Percentiles rank a stretch among this genome's conserved stretches.
phyloP scores from a whole-genome alignment of 352 stramenopile genomes.

The Phytophthora palmivora region DNA sequence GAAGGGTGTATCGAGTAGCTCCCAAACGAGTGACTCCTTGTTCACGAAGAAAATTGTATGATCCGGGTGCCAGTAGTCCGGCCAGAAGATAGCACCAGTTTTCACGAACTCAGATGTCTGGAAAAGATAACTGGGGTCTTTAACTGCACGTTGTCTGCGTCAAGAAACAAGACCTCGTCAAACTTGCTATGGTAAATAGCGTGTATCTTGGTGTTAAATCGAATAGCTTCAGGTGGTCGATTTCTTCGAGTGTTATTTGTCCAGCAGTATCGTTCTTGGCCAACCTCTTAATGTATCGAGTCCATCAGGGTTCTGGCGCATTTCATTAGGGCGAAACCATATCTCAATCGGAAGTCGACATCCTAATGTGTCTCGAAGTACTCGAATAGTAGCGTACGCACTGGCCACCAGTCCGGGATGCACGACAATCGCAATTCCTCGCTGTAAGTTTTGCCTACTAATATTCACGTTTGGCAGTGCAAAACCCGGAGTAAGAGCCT shows the following conservation, averaged over 20 bases:
- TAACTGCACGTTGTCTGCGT: constrained; percentile 72
- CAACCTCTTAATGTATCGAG: constrained; percentile 19
- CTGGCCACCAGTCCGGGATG: constrained; percentile 72
- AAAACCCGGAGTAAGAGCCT: neutral
- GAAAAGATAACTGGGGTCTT: constrained; percentile 74
- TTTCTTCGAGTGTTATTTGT: constrained; percentile 43
- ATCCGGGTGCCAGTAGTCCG: constrained; percentile 71
- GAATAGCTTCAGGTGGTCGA: constrained; percentile 33
- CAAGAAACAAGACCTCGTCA: constrained; percentile 68
- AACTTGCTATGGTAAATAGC: constrained; percentile 66
- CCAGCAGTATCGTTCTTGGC: constrained; percentile 28
- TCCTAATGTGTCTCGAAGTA: constrained; percentile 36
- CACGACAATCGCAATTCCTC: constrained; percentile 65
- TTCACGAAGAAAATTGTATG: constrained; percentile 77
- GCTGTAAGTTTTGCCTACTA: neutral
- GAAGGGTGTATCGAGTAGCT: constrained; percentile 57
- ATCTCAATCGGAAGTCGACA: constrained; percentile 70
- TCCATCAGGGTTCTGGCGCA: constrained; percentile 8
- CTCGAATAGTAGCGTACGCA: constrained; percentile 61
- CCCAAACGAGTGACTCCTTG: constrained; percentile 57
- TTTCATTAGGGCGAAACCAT: constrained; percentile 58
- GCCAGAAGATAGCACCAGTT: constrained; percentile 71
- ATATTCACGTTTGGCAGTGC: no score
- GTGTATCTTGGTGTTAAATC: constrained; percentile 58
- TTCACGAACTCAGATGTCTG: constrained; percentile 41